Evolutionary conservation across 2,329 filamentous ascomycete genomes (phyloP).

Genomic region (Madurella mycetomatis): DNA sequence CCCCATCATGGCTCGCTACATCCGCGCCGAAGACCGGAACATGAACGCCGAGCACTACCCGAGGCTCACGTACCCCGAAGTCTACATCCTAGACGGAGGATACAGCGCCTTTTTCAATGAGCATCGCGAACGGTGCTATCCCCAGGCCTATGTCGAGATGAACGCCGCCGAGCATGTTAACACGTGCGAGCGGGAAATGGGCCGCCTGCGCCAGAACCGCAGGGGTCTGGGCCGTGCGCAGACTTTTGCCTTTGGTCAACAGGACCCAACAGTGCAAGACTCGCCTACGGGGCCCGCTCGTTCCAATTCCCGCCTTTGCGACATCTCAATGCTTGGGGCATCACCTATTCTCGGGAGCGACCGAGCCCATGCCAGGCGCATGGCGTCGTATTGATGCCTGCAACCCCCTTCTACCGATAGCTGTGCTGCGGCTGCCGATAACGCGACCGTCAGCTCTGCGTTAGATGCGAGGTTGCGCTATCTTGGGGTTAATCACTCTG

Average conservation of each 20-base stretch:
- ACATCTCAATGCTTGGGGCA: constrained; percentile 33
- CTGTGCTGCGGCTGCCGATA: no score
- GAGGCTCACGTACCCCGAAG: constrained; percentile 85
- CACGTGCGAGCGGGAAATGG: constrained; percentile 92
- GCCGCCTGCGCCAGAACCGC: constrained; percentile 79
- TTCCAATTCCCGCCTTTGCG: constrained; percentile 19
- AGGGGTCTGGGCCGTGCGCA: constrained; percentile 82
- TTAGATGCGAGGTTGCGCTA: no score
- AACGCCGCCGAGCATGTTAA: constrained; percentile 83
- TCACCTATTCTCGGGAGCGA: constrained; percentile 44
- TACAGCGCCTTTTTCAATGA: constrained; percentile 89
- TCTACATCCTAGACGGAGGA: constrained; percentile 94
- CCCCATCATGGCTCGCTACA: constrained; percentile 90
- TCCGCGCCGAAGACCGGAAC: constrained; percentile 82
- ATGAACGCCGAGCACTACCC: constrained; percentile 85
- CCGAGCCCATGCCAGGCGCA: constrained; percentile 53
- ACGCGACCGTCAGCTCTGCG: no score
- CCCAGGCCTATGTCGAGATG: constrained; percentile 97
- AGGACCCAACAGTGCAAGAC: constrained; percentile 50
- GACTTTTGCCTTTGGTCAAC: constrained; percentile 91
- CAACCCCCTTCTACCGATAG: background rate
- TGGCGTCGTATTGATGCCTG: constrained; percentile 55
- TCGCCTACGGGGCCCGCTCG: constrained; percentile 56
- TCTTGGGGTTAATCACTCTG: no score
- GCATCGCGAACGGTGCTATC: constrained; percentile 77